Evolutionary conservation across 2,329 filamentous ascomycete species (phyloP), one percentile per base, ranked within the genome.

Genomic region (Microascus cirrosus): DNA sequence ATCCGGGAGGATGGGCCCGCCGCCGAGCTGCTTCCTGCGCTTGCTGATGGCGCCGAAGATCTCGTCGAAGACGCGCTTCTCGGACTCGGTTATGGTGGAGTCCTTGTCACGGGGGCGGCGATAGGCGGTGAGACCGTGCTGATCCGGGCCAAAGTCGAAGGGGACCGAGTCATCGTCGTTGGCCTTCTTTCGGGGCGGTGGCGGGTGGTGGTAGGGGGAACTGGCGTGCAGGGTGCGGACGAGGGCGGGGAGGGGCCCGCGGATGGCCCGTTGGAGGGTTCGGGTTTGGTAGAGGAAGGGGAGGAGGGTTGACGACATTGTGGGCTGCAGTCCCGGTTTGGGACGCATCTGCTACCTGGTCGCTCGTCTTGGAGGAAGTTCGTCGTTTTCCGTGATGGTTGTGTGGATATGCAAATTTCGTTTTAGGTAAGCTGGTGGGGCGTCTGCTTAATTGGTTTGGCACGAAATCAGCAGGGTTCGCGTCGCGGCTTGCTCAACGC

Each of bases 261-360:
- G 45, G 18, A 53, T n/a, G 28, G 48, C 55, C 25, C 57, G 48
- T 2, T 13, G 65, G 13, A 73, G 77, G 0, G 87, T 89, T 60
- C 79, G 74, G 5, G 87, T 90, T 62, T 88, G 85, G 66, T 90
- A 90, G 7, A 91, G 76, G 59, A 90, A 90, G 0, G 86, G 84
- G 4, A 84, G 71, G 15, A 83, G 69, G 7, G 80, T 78, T 2
- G 74, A 71, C 15, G 32, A 32, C 32, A 35, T 45, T 53, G 24
- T 48, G 57, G 32, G 53, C 18, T n/a, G 45, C 7, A 6, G 45
- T 11, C 22, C 13, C 18, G 13, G 36, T 7, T 3, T n/a, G 36
- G 36, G 18, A n/a, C 10, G 36, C 36, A 42, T 42, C 18, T n/a
- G 18, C 13, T n/a, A n/a, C 36, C 36, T 42, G 36, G 36, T 42